Base-by-base conservation (phyloP, 2,329 filamentous ascomycete genomes). In the Apiospora pterosperma region DNA sequence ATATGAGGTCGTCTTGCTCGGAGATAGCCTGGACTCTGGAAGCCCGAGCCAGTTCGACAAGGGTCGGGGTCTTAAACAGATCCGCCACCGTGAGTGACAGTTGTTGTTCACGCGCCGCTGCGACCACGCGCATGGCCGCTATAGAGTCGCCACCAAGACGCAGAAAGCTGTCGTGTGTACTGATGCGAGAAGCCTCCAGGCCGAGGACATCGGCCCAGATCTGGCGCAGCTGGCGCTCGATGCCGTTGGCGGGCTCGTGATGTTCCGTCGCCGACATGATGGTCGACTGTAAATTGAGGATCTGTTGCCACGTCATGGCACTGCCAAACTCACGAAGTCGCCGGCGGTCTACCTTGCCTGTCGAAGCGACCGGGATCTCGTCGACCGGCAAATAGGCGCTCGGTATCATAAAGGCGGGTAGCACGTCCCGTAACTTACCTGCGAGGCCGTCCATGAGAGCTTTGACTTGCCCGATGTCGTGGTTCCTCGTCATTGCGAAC, bases 101-200 rank as follows among this genome's bases (percentile, higher is more conserved):
- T 10, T 65, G 63, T 2, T 19, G 19, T 28, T 68, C 44, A 10
- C 69, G 63, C 2, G 71, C 69, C 0, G 36, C 52, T 10, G 67
- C 63, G 2, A 70, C 69, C 7, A 73, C 42, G 3, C 62, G 63
- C 63, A 74, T 74, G 8, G 73, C 72, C 1, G 61, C 52, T 12
- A 75, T 65, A 0, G 75, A 77, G 63, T 76, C 69, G 5, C 75
- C 75, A 1, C 75, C 75, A 3, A 76, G 59, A 6, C 64, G 63
- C 62, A 77, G 70, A 63, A 76, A 76, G 62, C 66, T 70, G 44
- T 73, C 70, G 5, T 65, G 11, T 4, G 31, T 34, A 25, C 66
- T 62, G 58, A 70, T 67, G 23, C 11, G 36, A 34, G 38, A 55
- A 0, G 38, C 58, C 8, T 61, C 44, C 14, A 65, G 21, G 3